phyloP scores from a whole-genome alignment of 768 basidiomycete species.

The Sistotremastrum niveocremeum region DNA sequence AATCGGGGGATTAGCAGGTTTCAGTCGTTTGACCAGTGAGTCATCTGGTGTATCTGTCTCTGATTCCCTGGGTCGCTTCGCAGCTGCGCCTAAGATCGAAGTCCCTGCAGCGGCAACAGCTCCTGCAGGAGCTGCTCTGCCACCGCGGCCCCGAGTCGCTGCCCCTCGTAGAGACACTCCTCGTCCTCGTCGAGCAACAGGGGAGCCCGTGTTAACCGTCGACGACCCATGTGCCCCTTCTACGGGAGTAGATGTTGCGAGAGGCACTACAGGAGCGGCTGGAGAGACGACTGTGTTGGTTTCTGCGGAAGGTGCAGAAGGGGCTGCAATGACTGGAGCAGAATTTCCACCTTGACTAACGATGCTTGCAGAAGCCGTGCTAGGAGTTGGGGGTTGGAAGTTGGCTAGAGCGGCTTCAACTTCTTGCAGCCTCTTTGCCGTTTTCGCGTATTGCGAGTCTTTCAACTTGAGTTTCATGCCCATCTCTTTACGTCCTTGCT shows the following conservation, averaged over 20 bases:
- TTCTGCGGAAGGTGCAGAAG: conserved; percentile 7
- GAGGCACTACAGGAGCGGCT: conserved; percentile 7
- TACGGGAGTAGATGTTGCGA: conserved; percentile 14
- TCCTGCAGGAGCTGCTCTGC: conserved; percentile 17
- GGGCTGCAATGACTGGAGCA: conserved; percentile 11
- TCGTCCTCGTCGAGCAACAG: conserved; percentile 11
- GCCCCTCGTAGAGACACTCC: conserved; percentile 19
- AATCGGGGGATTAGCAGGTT: conserved; percentile 30
- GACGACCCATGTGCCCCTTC: conserved; percentile 20
- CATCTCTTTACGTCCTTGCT: conserved; percentile 54
- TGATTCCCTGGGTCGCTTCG: conserved; percentile 52
- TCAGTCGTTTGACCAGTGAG: conserved; percentile 53
- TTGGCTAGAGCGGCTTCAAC: conserved; percentile 33
- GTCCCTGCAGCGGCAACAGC: conserved; percentile 27
- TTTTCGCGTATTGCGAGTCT: conserved; percentile 51
- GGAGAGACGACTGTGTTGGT: conserved; percentile 4
- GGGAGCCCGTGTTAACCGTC: conserved; percentile 19
- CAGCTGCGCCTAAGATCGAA: conserved; percentile 51
- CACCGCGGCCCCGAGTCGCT: conserved; percentile 13
- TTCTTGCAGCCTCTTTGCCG: conserved; percentile 51
- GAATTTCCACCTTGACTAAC: conserved; percentile 7
- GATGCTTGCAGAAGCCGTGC: not conserved
- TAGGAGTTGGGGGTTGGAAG: conserved; percentile 9
- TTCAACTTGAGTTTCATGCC: conserved; percentile 51
- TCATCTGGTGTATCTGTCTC: conserved; percentile 31